Conservation (phyloP, 371 early-diverging fungal species). For the Sporodiniella umbellata region DNA sequence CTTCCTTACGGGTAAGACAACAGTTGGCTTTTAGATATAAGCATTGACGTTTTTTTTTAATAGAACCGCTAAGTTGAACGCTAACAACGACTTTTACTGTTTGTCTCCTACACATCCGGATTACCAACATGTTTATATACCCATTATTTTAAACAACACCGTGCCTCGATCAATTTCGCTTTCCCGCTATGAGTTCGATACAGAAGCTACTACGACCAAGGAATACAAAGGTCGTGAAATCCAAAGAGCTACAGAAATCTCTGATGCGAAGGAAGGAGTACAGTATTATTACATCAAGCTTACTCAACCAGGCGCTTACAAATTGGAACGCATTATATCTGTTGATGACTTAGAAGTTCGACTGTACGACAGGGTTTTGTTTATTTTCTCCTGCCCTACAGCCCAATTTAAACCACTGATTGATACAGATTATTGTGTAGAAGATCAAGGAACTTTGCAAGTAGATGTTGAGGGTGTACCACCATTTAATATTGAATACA, state of each 20-base stretch:
- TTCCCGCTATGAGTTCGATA: slow-evolving; percentile 43
- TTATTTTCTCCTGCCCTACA: slow-evolving; percentile 42
- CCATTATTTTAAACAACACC: slow-evolving; percentile 47
- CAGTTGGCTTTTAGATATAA: neutral
- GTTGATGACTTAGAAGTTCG: slow-evolving; percentile 39
- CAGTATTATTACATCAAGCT: slow-evolving; percentile 39
- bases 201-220: slow-evolving; percentile 8
- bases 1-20: slow-evolving; percentile 44
- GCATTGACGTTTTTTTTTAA: neutral
- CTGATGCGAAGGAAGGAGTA: slow-evolving; percentile 30
- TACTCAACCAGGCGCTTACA: slow-evolving; percentile 37
- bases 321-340: slow-evolving; percentile 31
- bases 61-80: slow-evolving; percentile 49
- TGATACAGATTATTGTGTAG: slow-evolving; percentile 30
- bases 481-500: slow-evolving; percentile 38
- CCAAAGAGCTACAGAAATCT: slow-evolving; percentile 39
- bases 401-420: slow-evolving; percentile 24
- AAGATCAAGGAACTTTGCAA: slow-evolving; percentile 28
- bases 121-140: slow-evolving; percentile 39
- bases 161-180: slow-evolving; percentile 36
- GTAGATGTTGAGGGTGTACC: slow-evolving; percentile 40
- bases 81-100: slow-evolving; percentile 40
- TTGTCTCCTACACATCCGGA: slow-evolving; percentile 30
- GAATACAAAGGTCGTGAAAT: slow-evolving; percentile 23
- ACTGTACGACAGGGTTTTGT: slow-evolving; percentile 25